Conservation (phyloP, 73 alveolate species). For the Stentor roeselii region DNA sequence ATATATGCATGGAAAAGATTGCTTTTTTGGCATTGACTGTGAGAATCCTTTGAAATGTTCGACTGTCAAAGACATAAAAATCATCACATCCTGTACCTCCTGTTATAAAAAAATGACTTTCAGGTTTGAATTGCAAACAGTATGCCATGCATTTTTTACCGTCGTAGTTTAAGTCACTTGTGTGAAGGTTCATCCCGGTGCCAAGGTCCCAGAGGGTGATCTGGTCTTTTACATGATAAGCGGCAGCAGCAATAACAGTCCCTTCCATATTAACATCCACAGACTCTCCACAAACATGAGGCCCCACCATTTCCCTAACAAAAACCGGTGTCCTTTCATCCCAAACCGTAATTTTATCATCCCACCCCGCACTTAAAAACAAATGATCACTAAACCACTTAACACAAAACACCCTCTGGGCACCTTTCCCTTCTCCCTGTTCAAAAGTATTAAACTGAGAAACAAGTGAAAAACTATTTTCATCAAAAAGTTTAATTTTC, state of each 20-base stretch:
- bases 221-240: constrained; percentile 60
- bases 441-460: no score
- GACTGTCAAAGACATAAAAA: not conserved
- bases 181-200: constrained; percentile 32
- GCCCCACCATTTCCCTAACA: constrained; percentile 55
- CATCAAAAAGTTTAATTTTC: constrained; percentile 47
- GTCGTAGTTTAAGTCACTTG: not conserved
- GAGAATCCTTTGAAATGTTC: not conserved
- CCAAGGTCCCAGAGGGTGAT: constrained; percentile 65
- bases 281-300: constrained; percentile 61
- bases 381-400: constrained; percentile 41
- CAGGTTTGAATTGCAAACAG: constrained; percentile 67
- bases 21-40: not conserved
- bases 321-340: constrained; percentile 52
- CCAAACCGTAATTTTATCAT: constrained; percentile 46
- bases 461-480: constrained; percentile 23
- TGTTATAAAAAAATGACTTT: constrained; percentile 53
- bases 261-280: constrained; percentile 51
- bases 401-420: constrained; percentile 49
- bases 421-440: not conserved
- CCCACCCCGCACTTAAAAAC: constrained; percentile 68
- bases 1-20: not conserved
- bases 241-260: constrained; percentile 56
- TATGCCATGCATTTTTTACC: constrained; percentile 44
- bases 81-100: constrained; percentile 71